A percentile compares a stretch with the other conserved stretches of the same genome.
Evolutionary conservation across 2,329 filamentous ascomycete genomes (phyloP).

Genomic region (Trichoderma hamatum): DNA sequence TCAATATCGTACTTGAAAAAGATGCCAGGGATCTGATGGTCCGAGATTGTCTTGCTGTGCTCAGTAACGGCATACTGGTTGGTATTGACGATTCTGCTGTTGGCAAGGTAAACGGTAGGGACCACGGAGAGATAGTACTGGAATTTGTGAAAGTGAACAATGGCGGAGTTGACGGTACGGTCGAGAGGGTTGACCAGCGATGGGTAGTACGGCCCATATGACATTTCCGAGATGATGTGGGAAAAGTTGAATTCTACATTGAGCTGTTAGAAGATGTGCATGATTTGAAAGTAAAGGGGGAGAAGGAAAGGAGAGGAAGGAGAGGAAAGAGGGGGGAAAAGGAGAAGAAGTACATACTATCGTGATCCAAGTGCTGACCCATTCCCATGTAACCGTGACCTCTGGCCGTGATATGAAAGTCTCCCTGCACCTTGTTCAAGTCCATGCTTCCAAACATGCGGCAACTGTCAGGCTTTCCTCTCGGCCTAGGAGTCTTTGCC

Average conservation of each 20-base stretch:
- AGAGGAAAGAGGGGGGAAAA: background rate
- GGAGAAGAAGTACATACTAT: constrained; percentile 56
- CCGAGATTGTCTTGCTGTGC: constrained; percentile 71
- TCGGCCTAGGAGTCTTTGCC: constrained; percentile 74
- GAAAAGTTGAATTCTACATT: constrained; percentile 89
- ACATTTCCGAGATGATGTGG: constrained; percentile 93
- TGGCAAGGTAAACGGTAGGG: constrained; percentile 85
- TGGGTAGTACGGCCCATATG: constrained; percentile 96
- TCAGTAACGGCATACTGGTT: constrained; percentile 98
- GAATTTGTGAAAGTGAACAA: constrained; percentile 85
- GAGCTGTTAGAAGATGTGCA: constrained; percentile 30
- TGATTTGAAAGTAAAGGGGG: background rate
- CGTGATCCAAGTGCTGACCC: constrained; percentile 78
- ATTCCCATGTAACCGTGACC: constrained; percentile 92
- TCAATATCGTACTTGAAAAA: constrained; percentile 99
- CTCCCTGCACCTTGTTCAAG: constrained; percentile 94
- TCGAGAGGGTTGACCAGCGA: constrained; percentile 93
- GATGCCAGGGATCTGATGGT: constrained; percentile 78
- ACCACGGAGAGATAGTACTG: constrained; percentile 98
- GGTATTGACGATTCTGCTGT: constrained; percentile 72
- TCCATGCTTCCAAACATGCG: constrained; percentile 88
- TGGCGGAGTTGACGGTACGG: constrained; percentile 78
- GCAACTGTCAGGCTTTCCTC: constrained; percentile 69
- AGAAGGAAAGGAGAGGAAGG: constrained; percentile 27
- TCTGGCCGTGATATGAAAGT: constrained; percentile 95